These are phyloP conservation scores for Penicillium soppii DNA, from an alignment of 495 filamentous ascomycete genomes.

Conservation along the genomic window DNA sequence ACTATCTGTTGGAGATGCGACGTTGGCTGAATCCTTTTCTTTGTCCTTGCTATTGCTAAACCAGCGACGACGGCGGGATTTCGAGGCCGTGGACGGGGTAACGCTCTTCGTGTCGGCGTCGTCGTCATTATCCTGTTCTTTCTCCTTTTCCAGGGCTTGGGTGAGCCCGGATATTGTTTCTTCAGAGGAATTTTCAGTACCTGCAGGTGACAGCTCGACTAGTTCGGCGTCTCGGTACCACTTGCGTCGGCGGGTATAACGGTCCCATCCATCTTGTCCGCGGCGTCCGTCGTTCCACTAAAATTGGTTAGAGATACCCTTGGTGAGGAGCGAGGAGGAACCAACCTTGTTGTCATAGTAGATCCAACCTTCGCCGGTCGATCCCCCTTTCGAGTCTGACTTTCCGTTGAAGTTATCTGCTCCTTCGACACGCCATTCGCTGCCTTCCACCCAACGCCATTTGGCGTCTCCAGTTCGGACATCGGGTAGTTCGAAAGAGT, in stretches of 20 bases:
- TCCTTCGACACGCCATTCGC: constrained; percentile 87
- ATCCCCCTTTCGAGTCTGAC: constrained; percentile 35
- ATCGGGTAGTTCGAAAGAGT: constrained; percentile 82
- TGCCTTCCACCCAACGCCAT: constrained; percentile 87
- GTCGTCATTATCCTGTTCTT: constrained; percentile 14
- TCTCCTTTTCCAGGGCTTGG: constrained; percentile 31
- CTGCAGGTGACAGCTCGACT: constrained; percentile 62
- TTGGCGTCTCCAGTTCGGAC: constrained; percentile 75
- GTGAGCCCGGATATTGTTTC: constrained; percentile 32
- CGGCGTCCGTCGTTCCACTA: constrained; percentile 92
- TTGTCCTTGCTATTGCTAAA: constrained; percentile 40
- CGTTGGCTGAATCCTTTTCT: constrained; percentile 29
- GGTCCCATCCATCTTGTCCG: constrained; percentile 88
- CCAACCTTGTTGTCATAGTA: constrained; percentile 96
- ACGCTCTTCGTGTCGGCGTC: constrained; percentile 33
- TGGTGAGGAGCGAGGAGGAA: not conserved
- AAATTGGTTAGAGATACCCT: not conserved
- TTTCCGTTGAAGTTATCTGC: constrained; percentile 48
- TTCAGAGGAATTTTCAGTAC: constrained; percentile 26
- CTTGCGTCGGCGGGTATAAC: constrained; percentile 90
- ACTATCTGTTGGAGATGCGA: constrained; percentile 16
- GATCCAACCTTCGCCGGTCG: constrained; percentile 81
- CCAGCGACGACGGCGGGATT: constrained; percentile 41
- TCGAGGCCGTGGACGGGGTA: constrained; percentile 32
- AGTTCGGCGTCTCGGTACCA: constrained; percentile 97